These are phyloP conservation scores for Penicillium odoratum DNA, from an alignment of 495 filamentous ascomycete species.

Conservation along the genomic window DNA sequence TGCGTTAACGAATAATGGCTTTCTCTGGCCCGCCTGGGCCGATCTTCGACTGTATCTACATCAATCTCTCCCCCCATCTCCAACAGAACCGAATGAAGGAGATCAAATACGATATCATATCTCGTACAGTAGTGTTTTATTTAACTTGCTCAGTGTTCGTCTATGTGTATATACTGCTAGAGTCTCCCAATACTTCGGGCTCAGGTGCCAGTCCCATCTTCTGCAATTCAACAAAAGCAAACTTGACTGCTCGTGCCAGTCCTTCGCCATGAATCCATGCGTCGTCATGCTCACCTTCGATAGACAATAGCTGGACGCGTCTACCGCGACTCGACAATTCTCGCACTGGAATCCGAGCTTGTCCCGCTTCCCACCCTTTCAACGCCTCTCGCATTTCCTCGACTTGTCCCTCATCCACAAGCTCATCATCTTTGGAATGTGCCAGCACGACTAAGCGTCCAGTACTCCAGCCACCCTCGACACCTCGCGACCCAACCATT, in stretches of 20 bases:
- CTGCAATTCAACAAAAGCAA: constrained; percentile 34
- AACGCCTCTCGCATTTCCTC: constrained; percentile 46
- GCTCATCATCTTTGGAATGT: constrained; percentile 59
- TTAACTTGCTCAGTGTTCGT: neutral
- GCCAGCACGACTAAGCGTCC: constrained; percentile 56
- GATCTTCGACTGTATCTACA: constrained; percentile 30
- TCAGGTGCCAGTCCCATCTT: constrained; percentile 28
- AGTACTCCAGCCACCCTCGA: constrained; percentile 40
- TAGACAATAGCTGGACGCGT: constrained; percentile 35
- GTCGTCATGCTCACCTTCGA: constrained; percentile 66
- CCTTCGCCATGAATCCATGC: constrained; percentile 54
- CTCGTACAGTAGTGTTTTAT: neutral
- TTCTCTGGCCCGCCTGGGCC: constrained; percentile 22
- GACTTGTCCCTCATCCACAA: constrained; percentile 58
- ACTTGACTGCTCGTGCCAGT: constrained; percentile 44
- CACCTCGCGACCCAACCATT: constrained; percentile 31
- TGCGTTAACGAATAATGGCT: constrained; percentile 33
- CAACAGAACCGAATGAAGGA: constrained; percentile 16
- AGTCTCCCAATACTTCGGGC: neutral
- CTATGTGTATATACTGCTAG: neutral
- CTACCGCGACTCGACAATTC: constrained; percentile 45
- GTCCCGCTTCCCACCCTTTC: constrained; percentile 28
- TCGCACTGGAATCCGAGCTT: constrained; percentile 29
- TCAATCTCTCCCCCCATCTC: constrained; percentile 7
- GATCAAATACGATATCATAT: constrained; percentile 8